These are phyloP conservation scores for Hymenoscyphus repandus DNA, from an alignment of 2,329 filamentous ascomycete genomes.

Conservation along the genomic window DNA sequence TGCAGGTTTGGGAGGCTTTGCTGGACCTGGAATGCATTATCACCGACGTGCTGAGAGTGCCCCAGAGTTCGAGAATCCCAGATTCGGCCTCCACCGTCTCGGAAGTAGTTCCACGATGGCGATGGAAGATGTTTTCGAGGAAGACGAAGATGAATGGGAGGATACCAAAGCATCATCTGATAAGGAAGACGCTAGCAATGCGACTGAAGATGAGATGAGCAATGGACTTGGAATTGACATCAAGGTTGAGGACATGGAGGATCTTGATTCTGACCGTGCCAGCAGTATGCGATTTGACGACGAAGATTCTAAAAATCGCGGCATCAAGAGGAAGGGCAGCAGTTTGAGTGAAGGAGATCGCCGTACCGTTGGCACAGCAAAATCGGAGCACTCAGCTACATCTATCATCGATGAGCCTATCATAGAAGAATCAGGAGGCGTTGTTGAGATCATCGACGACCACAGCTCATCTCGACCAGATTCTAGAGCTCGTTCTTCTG, in stretches of 20 bases:
- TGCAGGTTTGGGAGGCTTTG: conserved; percentile 63
- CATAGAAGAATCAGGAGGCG: conserved; percentile 39
- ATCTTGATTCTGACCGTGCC: conserved; percentile 32
- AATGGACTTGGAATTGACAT: conserved; percentile 37
- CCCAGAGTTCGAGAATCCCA: conserved; percentile 69
- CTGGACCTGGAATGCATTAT: conserved; percentile 66
- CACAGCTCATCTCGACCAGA: conserved; percentile 32
- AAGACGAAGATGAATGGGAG: conserved; percentile 58
- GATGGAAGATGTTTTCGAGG: conserved; percentile 84
- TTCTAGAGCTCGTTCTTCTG: conserved; percentile 32
- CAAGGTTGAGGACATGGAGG: conserved; percentile 40
- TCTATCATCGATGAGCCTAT: conserved; percentile 50
- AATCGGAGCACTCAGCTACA: conserved; percentile 44
- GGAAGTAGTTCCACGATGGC: conserved; percentile 71
- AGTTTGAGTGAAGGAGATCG: conserved; percentile 40
- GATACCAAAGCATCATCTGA: conserved; percentile 30
- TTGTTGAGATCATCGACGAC: conserved; percentile 36
- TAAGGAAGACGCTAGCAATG: conserved; percentile 30
- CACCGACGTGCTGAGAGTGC: conserved; percentile 77
- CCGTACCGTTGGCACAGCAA: conserved; percentile 34
- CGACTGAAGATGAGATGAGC: conserved; percentile 33
- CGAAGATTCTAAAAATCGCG: conserved; percentile 27
- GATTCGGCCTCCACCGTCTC: conserved; percentile 54
- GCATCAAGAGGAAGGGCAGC: conserved; percentile 41
- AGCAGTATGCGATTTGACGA: conserved; percentile 39